Evolutionary conservation across 2,329 filamentous ascomycete species (phyloP), one percentile per base, ranked within the genome.

Genomic region (Colletotrichum noveboracense): DNA sequence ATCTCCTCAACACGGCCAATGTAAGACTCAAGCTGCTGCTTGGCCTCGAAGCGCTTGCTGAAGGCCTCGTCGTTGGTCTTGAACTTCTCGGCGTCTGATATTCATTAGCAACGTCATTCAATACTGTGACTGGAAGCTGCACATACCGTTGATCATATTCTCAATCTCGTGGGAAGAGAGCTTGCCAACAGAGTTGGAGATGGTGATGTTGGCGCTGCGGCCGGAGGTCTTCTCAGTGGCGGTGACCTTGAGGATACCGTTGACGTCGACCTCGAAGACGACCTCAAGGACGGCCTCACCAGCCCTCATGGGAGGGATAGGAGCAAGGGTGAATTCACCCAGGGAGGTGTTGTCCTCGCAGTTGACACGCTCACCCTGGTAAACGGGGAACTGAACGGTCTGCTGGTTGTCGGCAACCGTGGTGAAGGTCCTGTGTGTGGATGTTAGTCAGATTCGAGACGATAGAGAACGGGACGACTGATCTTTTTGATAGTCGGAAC

Each of bases 231-330:
- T 99, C 93, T 99, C 97, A 64, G 96, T 98, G 80, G 97, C 97
- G 78, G 96, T 98, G 83, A 98, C 97, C 93, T 99, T 99, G 80
- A 99, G 94, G 86, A 98, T 98, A 94, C 97, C 97, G 91, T 99
- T 99, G 92, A 98, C 97, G 82, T 99, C 97, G 84, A 99, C 97
- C 90, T 99, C 97, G 89, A 99, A 98, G 86, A 98, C 96, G 81
- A 96, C 95, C 89, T 99, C 97, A 61, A 99, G 94, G 80, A 98
- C 96, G 81, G 97, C 95, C 86, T 99, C 97, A 86, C 97, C 96
- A 83, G 97, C 96, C 83, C 93, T 94, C 95, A 98, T 88, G 90
- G 96, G 87, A 91, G 96, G 91, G 79, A 93, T 93, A 61, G 96
- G 97, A 81, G 96, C 94, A 78, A 99, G 91, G 76, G 96, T 98